phyloP scores from a whole-genome alignment of 441 rosid genomes.

The Francoa sonchifolia region DNA sequence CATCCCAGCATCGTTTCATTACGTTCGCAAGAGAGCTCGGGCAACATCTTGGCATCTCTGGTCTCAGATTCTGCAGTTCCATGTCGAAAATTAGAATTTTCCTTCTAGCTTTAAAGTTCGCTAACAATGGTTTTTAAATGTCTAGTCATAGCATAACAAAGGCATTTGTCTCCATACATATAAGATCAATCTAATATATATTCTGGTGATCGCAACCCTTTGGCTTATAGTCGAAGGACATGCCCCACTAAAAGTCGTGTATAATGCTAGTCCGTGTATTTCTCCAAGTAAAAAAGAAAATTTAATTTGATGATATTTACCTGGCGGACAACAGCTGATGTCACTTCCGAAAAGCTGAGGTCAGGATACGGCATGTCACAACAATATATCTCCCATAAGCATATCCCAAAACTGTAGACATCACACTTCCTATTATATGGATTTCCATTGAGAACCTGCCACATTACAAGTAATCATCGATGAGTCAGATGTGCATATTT shows the following conservation, averaged over 20 bases:
- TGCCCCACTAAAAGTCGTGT: not conserved
- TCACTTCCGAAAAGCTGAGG: constrained; percentile 83
- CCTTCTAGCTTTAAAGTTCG: constrained; percentile 9
- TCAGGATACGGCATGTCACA: constrained; percentile 98
- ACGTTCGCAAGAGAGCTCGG: constrained; percentile 79
- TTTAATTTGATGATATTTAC: constrained; percentile 17
- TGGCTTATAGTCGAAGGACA: too few species aligned
- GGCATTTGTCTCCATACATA: too few species aligned
- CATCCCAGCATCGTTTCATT: constrained; percentile 98
- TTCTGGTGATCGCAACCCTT: not conserved
- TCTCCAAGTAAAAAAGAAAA: not conserved
- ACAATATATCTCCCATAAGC: constrained; percentile 95
- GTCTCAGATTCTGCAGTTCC: constrained; percentile 64
- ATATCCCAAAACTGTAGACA: constrained; percentile 90
- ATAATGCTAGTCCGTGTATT: not conserved
- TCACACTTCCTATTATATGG: constrained; percentile 91
- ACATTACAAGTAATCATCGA: constrained; percentile 6
- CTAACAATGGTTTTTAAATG: too few species aligned
- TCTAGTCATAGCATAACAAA: too few species aligned
- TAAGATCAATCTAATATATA: not conserved
- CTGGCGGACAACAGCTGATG: constrained; percentile 92
- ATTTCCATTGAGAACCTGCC: constrained; percentile 86
- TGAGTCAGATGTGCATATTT: constrained; percentile 10
- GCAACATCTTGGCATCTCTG: constrained; percentile 95
- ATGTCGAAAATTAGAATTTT: constrained; percentile 1